A percentile compares a stretch with the other conserved stretches of the same genome.
Conservation (phyloP, 768 basidiomycete species). For the Polyporus arcularius region DNA sequence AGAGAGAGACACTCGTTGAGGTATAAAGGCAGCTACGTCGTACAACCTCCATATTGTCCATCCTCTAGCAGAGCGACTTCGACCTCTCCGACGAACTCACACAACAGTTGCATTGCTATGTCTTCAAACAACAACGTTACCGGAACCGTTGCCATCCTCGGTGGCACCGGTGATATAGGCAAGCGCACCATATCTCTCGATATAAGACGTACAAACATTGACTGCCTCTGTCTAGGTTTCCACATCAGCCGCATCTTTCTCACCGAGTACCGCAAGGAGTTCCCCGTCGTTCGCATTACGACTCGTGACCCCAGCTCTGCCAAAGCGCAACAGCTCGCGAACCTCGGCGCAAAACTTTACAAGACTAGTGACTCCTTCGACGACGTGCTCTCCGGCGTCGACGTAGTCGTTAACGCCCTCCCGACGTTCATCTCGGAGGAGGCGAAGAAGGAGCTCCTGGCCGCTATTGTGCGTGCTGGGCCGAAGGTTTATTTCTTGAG, state of each 20-base stretch:
- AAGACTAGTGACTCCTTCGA: slow-evolving; percentile 10
- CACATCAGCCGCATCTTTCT: slow-evolving; percentile 13
- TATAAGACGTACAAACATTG: not conserved
- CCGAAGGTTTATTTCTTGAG: slow-evolving; percentile 24
- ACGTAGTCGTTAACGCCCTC: slow-evolving; percentile 25
- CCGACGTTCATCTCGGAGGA: not conserved
- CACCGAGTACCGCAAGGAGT: slow-evolving; percentile 12
- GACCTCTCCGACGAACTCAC: too few species aligned
- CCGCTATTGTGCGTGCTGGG: slow-evolving; percentile 1
- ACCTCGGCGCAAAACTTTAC: slow-evolving; percentile 20
- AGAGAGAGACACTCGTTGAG: too few species aligned
- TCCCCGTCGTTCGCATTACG: slow-evolving; percentile 20
- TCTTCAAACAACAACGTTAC: not conserved
- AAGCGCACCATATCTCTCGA: not conserved
- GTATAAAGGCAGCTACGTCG: too few species aligned
- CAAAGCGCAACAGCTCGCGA: slow-evolving; percentile 11
- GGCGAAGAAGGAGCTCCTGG: slow-evolving; percentile 9
- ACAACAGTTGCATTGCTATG: too few species aligned
- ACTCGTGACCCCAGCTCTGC: slow-evolving; percentile 17
- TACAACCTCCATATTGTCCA: too few species aligned
- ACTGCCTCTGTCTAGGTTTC: slow-evolving; percentile 1
- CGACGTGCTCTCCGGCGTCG: slow-evolving; percentile 14
- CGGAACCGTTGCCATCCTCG: not conserved
- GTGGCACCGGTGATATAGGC: not conserved
- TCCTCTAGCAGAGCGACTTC: too few species aligned